phyloP scores from a whole-genome alignment of 2,329 filamentous ascomycete species.

The Fusarium protoensiforme region DNA sequence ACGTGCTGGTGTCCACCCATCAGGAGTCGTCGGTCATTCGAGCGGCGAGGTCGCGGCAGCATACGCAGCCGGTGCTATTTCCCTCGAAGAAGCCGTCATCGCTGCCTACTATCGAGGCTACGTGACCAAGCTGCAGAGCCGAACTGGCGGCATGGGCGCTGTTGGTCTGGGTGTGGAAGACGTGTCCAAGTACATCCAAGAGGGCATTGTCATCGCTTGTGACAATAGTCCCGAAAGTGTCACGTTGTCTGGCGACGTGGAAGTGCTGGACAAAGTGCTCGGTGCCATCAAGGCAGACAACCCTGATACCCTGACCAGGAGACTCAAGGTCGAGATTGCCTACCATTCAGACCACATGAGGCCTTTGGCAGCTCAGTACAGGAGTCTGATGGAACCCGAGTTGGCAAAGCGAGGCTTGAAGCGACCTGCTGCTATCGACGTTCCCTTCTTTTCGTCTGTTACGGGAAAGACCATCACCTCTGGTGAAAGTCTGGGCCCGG shows the following conservation, averaged over 20 bases:
- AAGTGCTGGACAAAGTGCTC: conserved; percentile 53
- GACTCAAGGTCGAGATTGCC: conserved; percentile 57
- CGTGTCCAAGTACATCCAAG: not conserved
- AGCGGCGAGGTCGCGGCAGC: not conserved
- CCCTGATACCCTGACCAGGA: conserved; percentile 52
- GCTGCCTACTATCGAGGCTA: not conserved
- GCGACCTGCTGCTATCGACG: not conserved
- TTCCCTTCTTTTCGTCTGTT: not conserved
- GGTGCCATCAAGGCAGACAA: conserved; percentile 49
- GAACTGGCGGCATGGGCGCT: not conserved
- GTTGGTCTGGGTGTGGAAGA: conserved; percentile 8
- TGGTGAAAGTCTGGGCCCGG: not conserved
- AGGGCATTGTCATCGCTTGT: conserved; percentile 48
- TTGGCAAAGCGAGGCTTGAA: not conserved
- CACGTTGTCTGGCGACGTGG: conserved; percentile 59
- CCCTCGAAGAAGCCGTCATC: not conserved
- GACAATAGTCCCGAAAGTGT: conserved; percentile 61
- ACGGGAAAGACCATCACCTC: not conserved
- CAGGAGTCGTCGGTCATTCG: not conserved
- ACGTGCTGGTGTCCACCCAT: not conserved
- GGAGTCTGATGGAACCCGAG: conserved; percentile 23
- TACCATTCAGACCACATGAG: conserved; percentile 65
- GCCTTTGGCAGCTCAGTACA: conserved; percentile 57
- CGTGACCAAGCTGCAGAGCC: not conserved
- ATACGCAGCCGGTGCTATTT: not conserved